phyloP scores from a whole-genome alignment of 2,329 filamentous ascomycete genomes.

The Colletotrichum theobromicola region DNA sequence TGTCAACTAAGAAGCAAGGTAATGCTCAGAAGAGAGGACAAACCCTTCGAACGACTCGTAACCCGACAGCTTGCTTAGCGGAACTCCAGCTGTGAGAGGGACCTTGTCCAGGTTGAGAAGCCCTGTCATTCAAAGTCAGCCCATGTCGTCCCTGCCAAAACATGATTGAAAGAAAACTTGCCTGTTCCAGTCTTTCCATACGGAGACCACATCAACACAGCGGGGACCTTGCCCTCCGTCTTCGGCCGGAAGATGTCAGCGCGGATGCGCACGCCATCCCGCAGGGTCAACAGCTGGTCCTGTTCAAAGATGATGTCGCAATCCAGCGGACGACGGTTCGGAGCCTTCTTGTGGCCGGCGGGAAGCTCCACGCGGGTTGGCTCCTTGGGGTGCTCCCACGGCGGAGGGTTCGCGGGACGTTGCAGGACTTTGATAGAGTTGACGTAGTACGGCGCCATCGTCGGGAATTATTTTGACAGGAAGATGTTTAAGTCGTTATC shows the following conservation, averaged over 20 bases:
- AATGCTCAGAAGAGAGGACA: fast-evolving
- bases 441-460: neutral
- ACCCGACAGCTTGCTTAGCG: neutral
- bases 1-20: neutral
- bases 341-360: neutral
- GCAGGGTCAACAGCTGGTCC: neutral
- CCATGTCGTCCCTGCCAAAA: fast-evolving
- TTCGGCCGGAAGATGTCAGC: neutral
- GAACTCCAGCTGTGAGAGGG: neutral
- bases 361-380: neutral
- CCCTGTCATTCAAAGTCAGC: neutral
- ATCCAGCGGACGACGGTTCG: neutral
- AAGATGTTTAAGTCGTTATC: neutral
- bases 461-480: neutral
- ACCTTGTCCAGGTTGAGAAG: neutral
- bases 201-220: slow-evolving; percentile 2
- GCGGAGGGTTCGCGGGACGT: neutral
- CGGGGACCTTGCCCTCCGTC: neutral
- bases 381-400: neutral
- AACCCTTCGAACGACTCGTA: slow-evolving; percentile 13
- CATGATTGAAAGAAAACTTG: neutral
- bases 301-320: neutral
- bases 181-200: neutral
- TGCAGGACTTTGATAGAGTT: neutral
- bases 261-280: neutral